Percentiles rank a stretch among this genome's conserved stretches.
Evolutionary conservation across 2,329 filamentous ascomycete species (phyloP).

Genomic region (Rhinocladiella similis): DNA sequence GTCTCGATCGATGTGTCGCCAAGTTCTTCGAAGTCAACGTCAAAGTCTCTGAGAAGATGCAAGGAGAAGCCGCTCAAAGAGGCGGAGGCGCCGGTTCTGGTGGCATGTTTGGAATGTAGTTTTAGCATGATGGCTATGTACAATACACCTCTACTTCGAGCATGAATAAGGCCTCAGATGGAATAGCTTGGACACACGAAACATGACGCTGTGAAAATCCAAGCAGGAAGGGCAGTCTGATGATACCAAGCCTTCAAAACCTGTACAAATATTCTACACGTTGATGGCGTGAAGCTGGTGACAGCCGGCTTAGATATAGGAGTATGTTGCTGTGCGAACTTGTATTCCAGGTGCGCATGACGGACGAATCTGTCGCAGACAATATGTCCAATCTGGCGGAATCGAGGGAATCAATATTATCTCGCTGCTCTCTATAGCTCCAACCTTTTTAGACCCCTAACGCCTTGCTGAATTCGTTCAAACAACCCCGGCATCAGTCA

Average conservation of each 20-base stretch:
- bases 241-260: no score
- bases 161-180: not conserved
- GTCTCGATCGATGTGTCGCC: slow-evolving; percentile 92
- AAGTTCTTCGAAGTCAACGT: slow-evolving; percentile 99
- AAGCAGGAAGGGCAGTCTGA: no score
- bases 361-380: not conserved
- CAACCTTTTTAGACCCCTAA: not conserved
- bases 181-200: no score
- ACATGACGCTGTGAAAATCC: no score
- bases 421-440: not conserved
- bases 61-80: slow-evolving; percentile 74
- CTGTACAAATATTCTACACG: no score
- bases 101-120: slow-evolving; percentile 43
- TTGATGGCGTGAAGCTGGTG: no score
- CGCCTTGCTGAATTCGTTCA: slow-evolving; percentile 14
- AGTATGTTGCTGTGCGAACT: no score
- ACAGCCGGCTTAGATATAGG: no score
- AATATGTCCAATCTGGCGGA: not conserved
- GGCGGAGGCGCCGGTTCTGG: slow-evolving; percentile 59
- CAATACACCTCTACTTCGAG: not conserved
- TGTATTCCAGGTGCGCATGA: not conserved
- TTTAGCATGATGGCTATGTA: not conserved
- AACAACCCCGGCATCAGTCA: not conserved
- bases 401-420: not conserved
- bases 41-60: slow-evolving; percentile 96